phyloP scores from a whole-genome alignment of 805 yeast genomes.

The Clavispora asparagi region DNA sequence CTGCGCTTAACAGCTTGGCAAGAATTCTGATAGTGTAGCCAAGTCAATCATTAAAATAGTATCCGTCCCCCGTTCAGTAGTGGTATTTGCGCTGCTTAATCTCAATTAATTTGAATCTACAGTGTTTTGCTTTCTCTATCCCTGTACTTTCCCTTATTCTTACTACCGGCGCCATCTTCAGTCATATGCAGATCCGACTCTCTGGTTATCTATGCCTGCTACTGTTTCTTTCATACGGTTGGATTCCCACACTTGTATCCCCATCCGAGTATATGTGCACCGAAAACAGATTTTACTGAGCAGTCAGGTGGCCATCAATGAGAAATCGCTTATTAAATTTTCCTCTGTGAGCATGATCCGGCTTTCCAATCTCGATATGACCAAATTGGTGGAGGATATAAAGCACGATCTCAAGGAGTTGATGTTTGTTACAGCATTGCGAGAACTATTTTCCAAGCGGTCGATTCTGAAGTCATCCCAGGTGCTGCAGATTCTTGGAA shows the following conservation, averaged over 20 bases:
- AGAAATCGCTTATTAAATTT: constrained; percentile 19
- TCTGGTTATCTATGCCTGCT: constrained; percentile 13
- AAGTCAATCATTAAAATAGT: too few species aligned
- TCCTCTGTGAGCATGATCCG: constrained; percentile 19
- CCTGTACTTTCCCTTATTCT: not conserved
- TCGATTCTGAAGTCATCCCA: constrained; percentile 6
- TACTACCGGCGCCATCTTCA: too few species aligned
- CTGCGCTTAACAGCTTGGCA: constrained; percentile 52
- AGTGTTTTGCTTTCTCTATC: too few species aligned
- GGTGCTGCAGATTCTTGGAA: constrained; percentile 8
- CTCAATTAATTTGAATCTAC: too few species aligned
- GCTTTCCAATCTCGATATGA: constrained; percentile 20
- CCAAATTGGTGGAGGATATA: constrained; percentile 15
- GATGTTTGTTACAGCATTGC: constrained; percentile 7
- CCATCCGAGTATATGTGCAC: constrained; percentile 20
- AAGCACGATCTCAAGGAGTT: constrained; percentile 5
- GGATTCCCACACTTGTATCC: constrained; percentile 11
- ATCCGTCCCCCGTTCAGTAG: too few species aligned
- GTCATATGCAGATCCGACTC: not conserved
- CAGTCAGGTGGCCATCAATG: constrained; percentile 18
- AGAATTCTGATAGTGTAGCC: too few species aligned
- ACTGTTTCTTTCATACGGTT: constrained; percentile 17
- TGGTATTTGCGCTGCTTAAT: too few species aligned
- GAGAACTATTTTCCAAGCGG: constrained; percentile 8
- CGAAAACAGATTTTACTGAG: constrained; percentile 16